A percentile compares a stretch with the other conserved stretches of the same genome.
phyloP scores from a whole-genome alignment of 2,329 filamentous ascomycete genomes.

The Triangularia verruculosa region DNA sequence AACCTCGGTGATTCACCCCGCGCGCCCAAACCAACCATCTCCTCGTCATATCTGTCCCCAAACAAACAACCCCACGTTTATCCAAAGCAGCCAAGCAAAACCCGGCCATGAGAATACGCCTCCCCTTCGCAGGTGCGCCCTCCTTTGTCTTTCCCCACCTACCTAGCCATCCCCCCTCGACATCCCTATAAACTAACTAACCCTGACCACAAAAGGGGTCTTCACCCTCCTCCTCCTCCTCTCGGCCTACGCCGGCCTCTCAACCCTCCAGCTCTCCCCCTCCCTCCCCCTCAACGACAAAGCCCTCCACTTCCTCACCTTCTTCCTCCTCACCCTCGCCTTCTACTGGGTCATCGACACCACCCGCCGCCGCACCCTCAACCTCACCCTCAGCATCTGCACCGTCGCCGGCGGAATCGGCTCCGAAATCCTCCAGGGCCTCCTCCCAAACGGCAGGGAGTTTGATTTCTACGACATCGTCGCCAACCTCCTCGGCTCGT shows the following conservation, averaged over 20 bases:
- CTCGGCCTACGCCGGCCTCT: conserved; percentile 77
- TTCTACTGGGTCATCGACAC: conserved; percentile 99
- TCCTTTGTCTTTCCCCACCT: not conserved
- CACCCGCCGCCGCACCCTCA: conserved; percentile 75
- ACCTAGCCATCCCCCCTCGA: not conserved
- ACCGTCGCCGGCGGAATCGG: conserved; percentile 69
- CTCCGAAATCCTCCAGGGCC: conserved; percentile 71
- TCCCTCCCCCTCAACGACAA: conserved; percentile 78
- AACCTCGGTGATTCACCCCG: not conserved
- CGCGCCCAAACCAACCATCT: not conserved
- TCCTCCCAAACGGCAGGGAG: conserved; percentile 69
- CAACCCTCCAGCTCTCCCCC: conserved; percentile 53
- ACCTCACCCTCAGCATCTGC: conserved; percentile 79
- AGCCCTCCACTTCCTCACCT: conserved; percentile 78
- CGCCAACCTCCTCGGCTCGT: conserved; percentile 80
- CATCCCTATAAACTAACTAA: conserved; percentile 7
- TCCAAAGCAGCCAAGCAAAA: not conserved
- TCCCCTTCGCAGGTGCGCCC: conserved; percentile 77
- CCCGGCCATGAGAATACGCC: conserved; percentile 74
- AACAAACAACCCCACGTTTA: not conserved
- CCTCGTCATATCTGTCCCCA: not conserved
- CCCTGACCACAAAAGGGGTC: no score
- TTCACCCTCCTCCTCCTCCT: conserved; percentile 70
- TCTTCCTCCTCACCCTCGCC: conserved; percentile 79
- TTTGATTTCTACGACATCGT: conserved; percentile 82